Conservation (phyloP, 148 eudicot genomes). For the Pouteria glomerata region DNA sequence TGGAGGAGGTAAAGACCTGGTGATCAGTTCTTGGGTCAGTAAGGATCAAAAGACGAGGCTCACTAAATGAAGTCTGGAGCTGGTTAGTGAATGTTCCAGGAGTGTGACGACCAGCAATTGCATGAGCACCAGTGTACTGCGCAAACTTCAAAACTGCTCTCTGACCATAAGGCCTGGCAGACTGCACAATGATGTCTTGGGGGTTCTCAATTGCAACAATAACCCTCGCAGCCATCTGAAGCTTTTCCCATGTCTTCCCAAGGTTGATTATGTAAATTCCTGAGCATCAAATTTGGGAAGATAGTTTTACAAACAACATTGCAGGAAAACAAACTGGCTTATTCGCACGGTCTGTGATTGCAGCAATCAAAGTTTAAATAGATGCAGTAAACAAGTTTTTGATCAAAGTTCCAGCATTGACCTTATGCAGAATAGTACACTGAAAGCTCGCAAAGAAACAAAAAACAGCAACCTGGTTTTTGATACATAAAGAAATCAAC, state of each 20-base stretch:
- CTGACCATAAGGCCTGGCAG: constrained; percentile 4
- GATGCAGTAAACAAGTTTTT: too few relatives aligned
- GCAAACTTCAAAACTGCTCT: constrained; percentile 7
- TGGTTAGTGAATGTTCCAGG: constrained; percentile 13
- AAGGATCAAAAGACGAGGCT: constrained; percentile 11
- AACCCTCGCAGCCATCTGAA: constrained; percentile 11
- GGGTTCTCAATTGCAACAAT: constrained; percentile 14
- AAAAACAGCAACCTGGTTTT: neutral
- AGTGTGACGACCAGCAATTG: constrained; percentile 13
- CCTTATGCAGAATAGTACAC: neutral
- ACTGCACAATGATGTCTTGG: constrained; percentile 8
- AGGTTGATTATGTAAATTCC: constrained; percentile 10
- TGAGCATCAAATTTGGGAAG: neutral
- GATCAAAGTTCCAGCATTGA: too few relatives aligned
- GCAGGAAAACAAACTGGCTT: neutral
- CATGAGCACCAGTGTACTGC: constrained; percentile 13
- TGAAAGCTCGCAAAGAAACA: neutral
- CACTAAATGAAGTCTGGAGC: constrained; percentile 8
- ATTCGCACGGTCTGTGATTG: too few relatives aligned
- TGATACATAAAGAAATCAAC: neutral
- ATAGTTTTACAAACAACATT: neutral
- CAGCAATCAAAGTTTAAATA: too few relatives aligned
- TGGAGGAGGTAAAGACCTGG: neutral
- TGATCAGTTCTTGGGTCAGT: constrained; percentile 13
- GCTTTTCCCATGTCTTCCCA: constrained; percentile 12